phyloP scores from a whole-genome alignment of 768 basidiomycete species.

The Psilocybe tampanensis region DNA sequence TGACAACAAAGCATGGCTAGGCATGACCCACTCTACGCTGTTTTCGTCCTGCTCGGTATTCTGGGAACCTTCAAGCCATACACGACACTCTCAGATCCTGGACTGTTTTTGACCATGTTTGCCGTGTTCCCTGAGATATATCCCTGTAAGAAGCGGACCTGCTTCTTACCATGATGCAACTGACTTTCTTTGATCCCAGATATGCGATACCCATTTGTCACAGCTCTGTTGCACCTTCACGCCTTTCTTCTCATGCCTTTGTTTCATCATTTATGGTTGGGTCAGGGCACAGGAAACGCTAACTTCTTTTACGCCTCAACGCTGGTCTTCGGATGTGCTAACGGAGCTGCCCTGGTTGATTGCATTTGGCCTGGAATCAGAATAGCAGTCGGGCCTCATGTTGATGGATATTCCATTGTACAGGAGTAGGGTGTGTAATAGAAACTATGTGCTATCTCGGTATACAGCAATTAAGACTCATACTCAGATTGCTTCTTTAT shows the following conservation, averaged over 20 bases:
- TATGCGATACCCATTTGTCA: conserved; percentile 83
- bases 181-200: conserved; percentile 48
- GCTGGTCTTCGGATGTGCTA: conserved; percentile 88
- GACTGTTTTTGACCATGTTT: conserved; percentile 82
- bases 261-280: conserved; percentile 91
- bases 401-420: conserved; percentile 55
- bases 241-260: conserved; percentile 85
- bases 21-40: conserved; percentile 83
- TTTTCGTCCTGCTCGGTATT: conserved; percentile 75
- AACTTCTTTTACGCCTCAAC: conserved; percentile 99
- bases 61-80: conserved; percentile 90
- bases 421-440: conserved; percentile 49
- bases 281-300: conserved; percentile 91
- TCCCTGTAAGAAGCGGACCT: conserved; percentile 58
- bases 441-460: neutral
- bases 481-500: too few relatives aligned
- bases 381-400: conserved; percentile 62
- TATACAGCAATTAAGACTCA: neutral
- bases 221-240: conserved; percentile 80
- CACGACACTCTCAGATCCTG: conserved; percentile 87
- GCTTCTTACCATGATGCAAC: neutral
- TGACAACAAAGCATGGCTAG: conserved; percentile 36
- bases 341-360: conserved; percentile 84
- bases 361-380: conserved; percentile 82
- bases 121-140: conserved; percentile 83